These are phyloP conservation scores for Mediolabrus comicus DNA, from an alignment of 108 stramenopile genomes.

Conservation along the genomic window DNA sequence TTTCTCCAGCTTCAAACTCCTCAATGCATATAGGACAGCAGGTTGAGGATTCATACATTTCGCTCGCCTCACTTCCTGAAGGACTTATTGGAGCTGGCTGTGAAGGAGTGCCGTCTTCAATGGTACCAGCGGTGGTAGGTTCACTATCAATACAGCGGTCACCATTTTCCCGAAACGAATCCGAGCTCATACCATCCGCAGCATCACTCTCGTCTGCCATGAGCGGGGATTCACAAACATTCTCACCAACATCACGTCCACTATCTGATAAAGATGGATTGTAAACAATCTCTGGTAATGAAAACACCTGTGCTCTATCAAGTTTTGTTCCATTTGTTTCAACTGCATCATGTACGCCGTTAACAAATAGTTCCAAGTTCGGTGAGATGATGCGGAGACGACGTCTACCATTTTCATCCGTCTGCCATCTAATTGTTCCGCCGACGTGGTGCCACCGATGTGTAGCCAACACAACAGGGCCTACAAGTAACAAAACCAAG, in stretches of 20 bases:
- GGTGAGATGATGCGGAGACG: slow-evolving; percentile 28
- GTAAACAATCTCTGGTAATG: slow-evolving; percentile 34
- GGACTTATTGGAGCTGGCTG: background rate
- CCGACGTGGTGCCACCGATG: slow-evolving; percentile 32
- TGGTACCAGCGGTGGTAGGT: background rate
- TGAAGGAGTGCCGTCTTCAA: background rate
- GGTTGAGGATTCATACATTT: slow-evolving; percentile 20
- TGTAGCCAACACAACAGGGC: slow-evolving; percentile 20
- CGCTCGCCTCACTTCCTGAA: background rate
- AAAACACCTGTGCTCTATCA: slow-evolving; percentile 40
- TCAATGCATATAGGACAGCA: slow-evolving; percentile 91
- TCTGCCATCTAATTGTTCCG: slow-evolving; percentile 23
- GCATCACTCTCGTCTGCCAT: background rate
- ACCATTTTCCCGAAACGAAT: background rate
- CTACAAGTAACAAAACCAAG: slow-evolving; percentile 20
- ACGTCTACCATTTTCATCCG: slow-evolving; percentile 31
- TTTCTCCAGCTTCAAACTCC: slow-evolving; percentile 81
- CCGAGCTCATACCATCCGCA: background rate
- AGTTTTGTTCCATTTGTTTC: slow-evolving; percentile 39
- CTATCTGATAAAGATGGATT: background rate
- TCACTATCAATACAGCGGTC: background rate
- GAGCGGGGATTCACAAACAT: background rate
- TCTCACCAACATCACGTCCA: background rate
- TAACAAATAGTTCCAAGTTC: slow-evolving; percentile 28
- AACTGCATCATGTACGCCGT: slow-evolving; percentile 20